Evolutionary conservation across 2,329 filamentous ascomycete species (phyloP).

Genomic region (Scedosporium minutisporum): DNA sequence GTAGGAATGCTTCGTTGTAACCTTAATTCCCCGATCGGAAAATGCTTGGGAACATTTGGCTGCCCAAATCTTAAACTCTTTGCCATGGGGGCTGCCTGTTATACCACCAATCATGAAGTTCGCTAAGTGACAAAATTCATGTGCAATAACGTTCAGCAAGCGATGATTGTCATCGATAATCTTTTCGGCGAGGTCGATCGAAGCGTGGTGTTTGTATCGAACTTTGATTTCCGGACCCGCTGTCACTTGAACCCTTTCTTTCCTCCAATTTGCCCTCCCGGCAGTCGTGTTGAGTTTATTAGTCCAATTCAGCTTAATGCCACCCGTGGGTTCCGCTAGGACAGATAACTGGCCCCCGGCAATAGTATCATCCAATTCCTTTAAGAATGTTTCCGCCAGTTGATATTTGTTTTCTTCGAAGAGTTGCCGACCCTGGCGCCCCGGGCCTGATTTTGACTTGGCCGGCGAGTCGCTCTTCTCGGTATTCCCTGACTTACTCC

Average conservation of each 20-base stretch:
- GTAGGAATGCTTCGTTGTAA: constrained; percentile 86
- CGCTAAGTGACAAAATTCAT: constrained; percentile 91
- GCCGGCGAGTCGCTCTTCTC: too few relatives aligned
- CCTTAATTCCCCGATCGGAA: constrained; percentile 53
- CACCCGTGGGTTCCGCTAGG: constrained; percentile 55
- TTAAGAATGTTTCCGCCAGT: constrained; percentile 54
- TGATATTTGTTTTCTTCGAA: constrained; percentile 55
- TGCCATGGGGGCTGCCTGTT: constrained; percentile 69
- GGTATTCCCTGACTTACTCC: too few relatives aligned
- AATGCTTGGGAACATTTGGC: constrained; percentile 46
- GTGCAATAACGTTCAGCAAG: constrained; percentile 82
- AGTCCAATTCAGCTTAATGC: constrained; percentile 63
- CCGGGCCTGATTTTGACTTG: constrained; percentile 20
- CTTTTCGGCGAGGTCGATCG: constrained; percentile 81
- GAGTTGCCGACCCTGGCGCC: constrained; percentile 39
- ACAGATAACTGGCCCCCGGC: constrained; percentile 48
- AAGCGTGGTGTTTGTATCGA: constrained; percentile 51
- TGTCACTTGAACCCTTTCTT: constrained; percentile 39
- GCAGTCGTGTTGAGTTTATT: constrained; percentile 74
- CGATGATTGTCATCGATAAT: constrained; percentile 71
- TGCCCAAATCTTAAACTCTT: constrained; percentile 73
- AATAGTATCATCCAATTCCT: constrained; percentile 58
- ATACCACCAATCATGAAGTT: constrained; percentile 81
- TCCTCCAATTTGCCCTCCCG: constrained; percentile 64
- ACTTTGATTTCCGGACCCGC: background rate